phyloP scores from a whole-genome alignment of 106 monocot genomes.

The Chionographis japonica region DNA sequence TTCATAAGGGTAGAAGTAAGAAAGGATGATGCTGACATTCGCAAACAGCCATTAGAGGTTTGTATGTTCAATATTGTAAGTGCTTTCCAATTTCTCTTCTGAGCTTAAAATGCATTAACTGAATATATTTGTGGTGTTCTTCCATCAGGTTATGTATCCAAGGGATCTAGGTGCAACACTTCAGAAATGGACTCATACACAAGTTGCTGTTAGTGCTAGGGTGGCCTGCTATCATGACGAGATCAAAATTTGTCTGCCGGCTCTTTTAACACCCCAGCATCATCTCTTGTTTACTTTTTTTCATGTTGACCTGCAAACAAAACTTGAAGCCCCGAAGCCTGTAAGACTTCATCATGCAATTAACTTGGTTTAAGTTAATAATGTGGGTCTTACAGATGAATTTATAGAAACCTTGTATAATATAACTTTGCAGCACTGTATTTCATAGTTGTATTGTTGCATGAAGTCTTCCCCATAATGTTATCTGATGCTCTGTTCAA shows the following conservation, averaged over 20 bases:
- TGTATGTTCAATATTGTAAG: constrained; percentile 1
- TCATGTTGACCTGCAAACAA: constrained; percentile 94
- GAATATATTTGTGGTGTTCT: constrained; percentile 2
- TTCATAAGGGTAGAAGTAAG: constrained; percentile 87
- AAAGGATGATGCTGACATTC: constrained; percentile 82
- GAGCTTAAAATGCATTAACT: not conserved
- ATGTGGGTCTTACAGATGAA: too few species aligned
- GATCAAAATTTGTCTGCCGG: constrained; percentile 83
- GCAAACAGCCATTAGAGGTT: constrained; percentile 85
- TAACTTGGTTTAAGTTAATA: not conserved
- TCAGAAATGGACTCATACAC: constrained; percentile 88
- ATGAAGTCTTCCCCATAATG: not conserved
- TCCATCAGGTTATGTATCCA: constrained; percentile 60
- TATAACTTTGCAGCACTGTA: too few species aligned
- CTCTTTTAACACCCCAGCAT: constrained; percentile 86
- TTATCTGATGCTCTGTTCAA: constrained; percentile 1
- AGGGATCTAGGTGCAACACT: constrained; percentile 49
- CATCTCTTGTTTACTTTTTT: constrained; percentile 93
- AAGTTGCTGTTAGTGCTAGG: constrained; percentile 84
- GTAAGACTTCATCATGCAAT: constrained; percentile 31
- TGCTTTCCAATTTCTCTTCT: not conserved
- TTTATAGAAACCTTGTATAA: too few species aligned
- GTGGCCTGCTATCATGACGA: constrained; percentile 91
- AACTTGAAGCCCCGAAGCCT: constrained; percentile 96
- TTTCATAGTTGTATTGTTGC: not conserved